Evolutionary conservation across 73 alveolate genomes (phyloP), one percentile per base, ranked within the genome.

Genomic region (Paramecium bursaria): DNA sequence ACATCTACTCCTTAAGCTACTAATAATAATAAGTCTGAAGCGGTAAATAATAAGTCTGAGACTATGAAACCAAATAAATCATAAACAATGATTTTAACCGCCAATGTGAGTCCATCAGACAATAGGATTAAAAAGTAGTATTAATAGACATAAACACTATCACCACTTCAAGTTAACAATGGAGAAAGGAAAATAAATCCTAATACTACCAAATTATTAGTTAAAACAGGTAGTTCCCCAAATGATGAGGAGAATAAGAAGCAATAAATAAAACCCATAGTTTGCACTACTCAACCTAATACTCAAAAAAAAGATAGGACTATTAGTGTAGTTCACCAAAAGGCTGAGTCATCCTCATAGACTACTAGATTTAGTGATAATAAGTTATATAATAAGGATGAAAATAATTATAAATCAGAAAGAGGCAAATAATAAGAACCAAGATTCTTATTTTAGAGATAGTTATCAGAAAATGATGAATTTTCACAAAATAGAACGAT

Each of bases 361-460:
- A 35, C 82, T 7, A 67, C 60, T 42, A 67, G 82, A 44, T 67
- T 39, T 67, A 67, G 82, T 67, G 82, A 67, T 30, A 67, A 67
- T 67, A 67, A 67, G 13, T 10, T 21, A 19, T 57, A 50, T 30
- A 1, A 50, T n/a, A n/a, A n/a, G n/a, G n/a, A n/a, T 30, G 76
- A 57, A 29, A 47, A 67, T 10, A 10, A 67, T 1, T 67, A 15
- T 42, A 67, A 67, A 27, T 67, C 82, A 10, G 82, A 67, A 39
- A 67, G 82, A 67, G 44, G 35, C 44, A 15, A 42, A 39, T 42
- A 14, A 25, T 67, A 53, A 9, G 82, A 67, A 1, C 82, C 82
- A 7, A 67, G 44, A 25, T 67, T 67, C 44, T 39, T 57, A 57
- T 57, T 57, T 30, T 50, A 67, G 2, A 67, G 82, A 15, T 30